Percentiles rank a stretch among this genome's conserved stretches.
Evolutionary conservation across 164 flowering plant species (phyloP).

Genomic region (Macadamia integrifolia): DNA sequence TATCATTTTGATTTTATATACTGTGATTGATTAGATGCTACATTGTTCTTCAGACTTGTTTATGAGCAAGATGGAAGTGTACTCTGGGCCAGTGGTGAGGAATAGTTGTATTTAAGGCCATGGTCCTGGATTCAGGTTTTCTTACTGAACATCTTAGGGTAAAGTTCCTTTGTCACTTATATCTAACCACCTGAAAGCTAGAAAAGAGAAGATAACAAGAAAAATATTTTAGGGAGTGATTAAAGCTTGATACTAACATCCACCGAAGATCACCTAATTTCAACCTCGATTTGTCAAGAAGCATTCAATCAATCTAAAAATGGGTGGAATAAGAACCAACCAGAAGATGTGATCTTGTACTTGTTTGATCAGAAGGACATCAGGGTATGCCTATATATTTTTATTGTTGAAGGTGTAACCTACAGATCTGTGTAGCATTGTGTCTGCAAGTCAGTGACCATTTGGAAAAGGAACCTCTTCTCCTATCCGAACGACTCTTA

Average conservation of each 20-base stretch:
- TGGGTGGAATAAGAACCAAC: too few species aligned
- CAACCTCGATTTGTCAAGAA: too few species aligned
- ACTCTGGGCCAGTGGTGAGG: not conserved
- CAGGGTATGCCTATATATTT: too few species aligned
- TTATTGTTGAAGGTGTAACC: too few species aligned
- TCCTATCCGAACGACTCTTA: too few species aligned
- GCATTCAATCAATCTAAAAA: too few species aligned
- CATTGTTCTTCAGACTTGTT: constrained; percentile 5
- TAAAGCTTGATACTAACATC: not conserved
- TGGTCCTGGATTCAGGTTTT: not conserved
- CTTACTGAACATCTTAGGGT: not conserved
- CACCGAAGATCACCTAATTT: too few species aligned
- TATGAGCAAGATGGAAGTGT: constrained; percentile 8
- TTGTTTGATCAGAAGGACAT: too few species aligned
- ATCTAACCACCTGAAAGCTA: not conserved
- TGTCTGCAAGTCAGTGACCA: too few species aligned
- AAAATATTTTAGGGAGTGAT: not conserved
- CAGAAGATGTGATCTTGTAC: too few species aligned
- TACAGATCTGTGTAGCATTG: too few species aligned
- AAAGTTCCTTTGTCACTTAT: not conserved
- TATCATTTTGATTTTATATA: not conserved
- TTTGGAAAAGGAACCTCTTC: too few species aligned
- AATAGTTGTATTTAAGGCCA: not conserved
- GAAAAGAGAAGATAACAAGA: not conserved
- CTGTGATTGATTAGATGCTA: constrained; percentile 5